These are phyloP conservation scores for Solanum chmielewskii DNA, from an alignment of 257 asterid genomes.

Conservation along the genomic window DNA sequence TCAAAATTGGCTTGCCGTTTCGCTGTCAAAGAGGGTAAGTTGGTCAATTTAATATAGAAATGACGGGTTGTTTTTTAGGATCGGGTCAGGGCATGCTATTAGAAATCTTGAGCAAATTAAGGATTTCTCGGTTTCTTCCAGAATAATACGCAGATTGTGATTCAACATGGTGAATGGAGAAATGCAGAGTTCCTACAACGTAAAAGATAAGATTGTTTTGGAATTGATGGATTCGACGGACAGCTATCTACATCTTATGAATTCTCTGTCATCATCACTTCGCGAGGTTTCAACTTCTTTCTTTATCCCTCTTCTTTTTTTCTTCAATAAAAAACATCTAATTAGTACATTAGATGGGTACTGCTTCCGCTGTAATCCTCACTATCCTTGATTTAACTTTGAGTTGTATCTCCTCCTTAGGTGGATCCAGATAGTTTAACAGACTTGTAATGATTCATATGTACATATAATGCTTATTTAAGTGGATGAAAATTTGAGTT, in stretches of 20 bases:
- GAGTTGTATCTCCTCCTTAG: background rate
- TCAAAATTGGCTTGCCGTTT: background rate
- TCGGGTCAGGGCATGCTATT: background rate
- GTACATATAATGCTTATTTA: background rate
- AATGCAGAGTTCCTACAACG: background rate
- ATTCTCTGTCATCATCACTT: conserved; percentile 65
- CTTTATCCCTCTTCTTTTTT: background rate
- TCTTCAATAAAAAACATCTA: background rate
- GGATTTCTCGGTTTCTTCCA: background rate
- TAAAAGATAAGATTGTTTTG: conserved; percentile 36
- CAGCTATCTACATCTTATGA: conserved; percentile 44
- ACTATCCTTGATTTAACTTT: background rate
- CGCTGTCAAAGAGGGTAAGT: background rate
- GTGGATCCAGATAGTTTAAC: background rate
- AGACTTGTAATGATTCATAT: background rate
- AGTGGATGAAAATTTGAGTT: background rate
- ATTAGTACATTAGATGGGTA: background rate
- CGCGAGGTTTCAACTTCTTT: conserved; percentile 48
- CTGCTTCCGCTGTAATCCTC: background rate
- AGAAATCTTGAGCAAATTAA: background rate
- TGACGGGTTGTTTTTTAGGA: background rate
- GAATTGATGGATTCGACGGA: conserved; percentile 73
- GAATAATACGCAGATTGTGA: background rate
- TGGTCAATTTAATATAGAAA: background rate
- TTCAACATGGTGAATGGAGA: background rate